These are phyloP conservation scores for Glycine latifolia DNA, from an alignment of 306 rosid species.

Conservation along the genomic window DNA sequence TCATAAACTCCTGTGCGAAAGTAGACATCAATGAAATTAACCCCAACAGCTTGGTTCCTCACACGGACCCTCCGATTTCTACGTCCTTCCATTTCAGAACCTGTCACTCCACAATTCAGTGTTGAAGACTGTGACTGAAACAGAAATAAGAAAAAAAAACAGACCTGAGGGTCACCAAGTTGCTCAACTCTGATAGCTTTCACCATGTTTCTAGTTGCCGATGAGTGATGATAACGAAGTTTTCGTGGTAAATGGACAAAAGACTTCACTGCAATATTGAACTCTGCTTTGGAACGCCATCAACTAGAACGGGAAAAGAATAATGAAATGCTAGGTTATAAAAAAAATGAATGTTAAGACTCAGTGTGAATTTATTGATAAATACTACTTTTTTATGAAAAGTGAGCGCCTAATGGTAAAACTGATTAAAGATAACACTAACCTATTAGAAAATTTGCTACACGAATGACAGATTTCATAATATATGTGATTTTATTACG, in stretches of 20 bases:
- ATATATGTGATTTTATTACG: too few species aligned
- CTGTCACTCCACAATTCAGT: slow-evolving; percentile 46
- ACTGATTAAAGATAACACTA: too few species aligned
- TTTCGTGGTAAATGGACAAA: background rate
- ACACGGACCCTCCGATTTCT: slow-evolving; percentile 72
- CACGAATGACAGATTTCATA: too few species aligned
- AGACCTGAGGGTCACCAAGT: slow-evolving; percentile 71
- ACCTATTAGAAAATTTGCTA: too few species aligned
- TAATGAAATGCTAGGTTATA: too few species aligned
- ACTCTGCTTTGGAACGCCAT: background rate
- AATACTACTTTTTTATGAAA: too few species aligned
- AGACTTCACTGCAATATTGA: background rate
- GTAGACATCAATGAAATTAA: slow-evolving; percentile 77
- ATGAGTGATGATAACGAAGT: background rate
- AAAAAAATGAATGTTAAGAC: too few species aligned
- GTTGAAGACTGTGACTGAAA: background rate
- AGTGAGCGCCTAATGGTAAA: too few species aligned
- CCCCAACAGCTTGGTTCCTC: slow-evolving; percentile 73
- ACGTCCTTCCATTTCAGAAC: slow-evolving; percentile 86
- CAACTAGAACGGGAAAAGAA: too few species aligned
- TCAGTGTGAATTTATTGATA: too few species aligned
- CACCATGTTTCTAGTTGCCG: slow-evolving; percentile 51
- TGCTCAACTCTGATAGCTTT: slow-evolving; percentile 77
- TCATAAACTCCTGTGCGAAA: slow-evolving; percentile 76
- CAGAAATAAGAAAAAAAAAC: background rate